Percentiles rank a stretch among this genome's conserved stretches.
phyloP scores from a whole-genome alignment of 352 stramenopile genomes.

The Blastocystis hominis region DNA sequence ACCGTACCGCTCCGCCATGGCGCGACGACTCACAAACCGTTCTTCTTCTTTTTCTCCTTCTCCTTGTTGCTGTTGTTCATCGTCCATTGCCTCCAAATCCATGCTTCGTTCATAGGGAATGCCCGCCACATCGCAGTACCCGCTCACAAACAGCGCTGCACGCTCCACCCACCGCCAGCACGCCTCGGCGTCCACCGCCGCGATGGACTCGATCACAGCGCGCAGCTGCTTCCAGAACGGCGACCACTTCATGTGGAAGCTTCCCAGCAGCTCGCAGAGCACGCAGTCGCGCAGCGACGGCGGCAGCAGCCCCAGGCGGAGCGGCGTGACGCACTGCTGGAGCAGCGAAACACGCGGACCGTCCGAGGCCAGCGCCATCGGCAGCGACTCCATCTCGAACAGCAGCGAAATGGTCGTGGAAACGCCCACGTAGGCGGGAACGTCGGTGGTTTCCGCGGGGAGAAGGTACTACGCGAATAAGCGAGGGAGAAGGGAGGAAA shows the following conservation, averaged over 20 bases:
- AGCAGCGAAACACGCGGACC: not conserved
- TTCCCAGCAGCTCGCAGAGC: not conserved
- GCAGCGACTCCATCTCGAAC: not conserved
- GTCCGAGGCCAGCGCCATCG: not conserved
- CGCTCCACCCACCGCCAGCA: not conserved
- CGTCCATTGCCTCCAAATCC: not conserved
- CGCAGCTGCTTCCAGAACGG: constrained; percentile 4
- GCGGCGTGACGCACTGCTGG: not conserved
- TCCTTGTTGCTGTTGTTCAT: not conserved
- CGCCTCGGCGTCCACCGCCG: not conserved
- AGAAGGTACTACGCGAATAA: not conserved
- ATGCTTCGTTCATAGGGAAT: not conserved
- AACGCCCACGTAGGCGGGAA: not conserved
- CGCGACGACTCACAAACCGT: not conserved
- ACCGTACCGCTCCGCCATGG: not conserved
- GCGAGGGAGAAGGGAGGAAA: no score
- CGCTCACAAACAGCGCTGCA: not conserved
- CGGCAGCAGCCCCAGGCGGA: not conserved
- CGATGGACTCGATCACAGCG: not conserved
- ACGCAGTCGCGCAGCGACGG: not conserved
- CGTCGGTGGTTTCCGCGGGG: not conserved
- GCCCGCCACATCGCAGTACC: not conserved
- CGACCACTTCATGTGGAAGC: constrained; percentile 4
- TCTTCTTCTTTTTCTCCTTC: not conserved
- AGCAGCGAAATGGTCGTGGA: not conserved